phyloP scores from a whole-genome alignment of 2,329 filamentous ascomycete species.

The Epichloe coenophiala region DNA sequence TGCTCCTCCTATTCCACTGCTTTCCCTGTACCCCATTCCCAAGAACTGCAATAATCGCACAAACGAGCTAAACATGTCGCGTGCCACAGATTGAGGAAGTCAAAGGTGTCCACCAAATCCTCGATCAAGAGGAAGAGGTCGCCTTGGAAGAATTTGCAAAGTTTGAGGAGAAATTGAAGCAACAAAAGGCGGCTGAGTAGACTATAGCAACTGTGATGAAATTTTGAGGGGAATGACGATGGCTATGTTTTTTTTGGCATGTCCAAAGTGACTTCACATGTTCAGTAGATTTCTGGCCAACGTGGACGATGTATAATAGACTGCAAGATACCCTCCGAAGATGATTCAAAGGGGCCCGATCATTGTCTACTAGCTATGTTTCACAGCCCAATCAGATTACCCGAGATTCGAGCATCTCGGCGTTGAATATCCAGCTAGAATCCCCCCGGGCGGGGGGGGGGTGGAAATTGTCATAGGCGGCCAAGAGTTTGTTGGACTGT shows the following conservation, averaged over 20 bases:
- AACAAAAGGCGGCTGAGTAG: slow-evolving; percentile 30
- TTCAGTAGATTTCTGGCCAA: not conserved
- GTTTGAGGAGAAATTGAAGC: slow-evolving; percentile 72
- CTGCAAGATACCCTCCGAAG: not conserved
- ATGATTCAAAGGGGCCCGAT: not conserved
- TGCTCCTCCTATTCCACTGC: slow-evolving; percentile 13
- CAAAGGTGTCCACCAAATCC: slow-evolving; percentile 76
- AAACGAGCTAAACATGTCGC: not conserved
- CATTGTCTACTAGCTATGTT: not conserved
- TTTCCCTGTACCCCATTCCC: not conserved
- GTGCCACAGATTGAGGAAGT: slow-evolving; percentile 75
- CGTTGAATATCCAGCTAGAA: not conserved
- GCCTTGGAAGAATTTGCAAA: slow-evolving; percentile 78
- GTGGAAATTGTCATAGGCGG: not conserved
- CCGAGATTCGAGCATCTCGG: no score
- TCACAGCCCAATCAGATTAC: not conserved
- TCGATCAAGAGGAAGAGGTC: slow-evolving; percentile 86
- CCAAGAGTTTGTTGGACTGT: not conserved
- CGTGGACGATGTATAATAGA: not conserved
- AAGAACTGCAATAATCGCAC: not conserved
- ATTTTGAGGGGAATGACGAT: no score
- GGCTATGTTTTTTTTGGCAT: not conserved
- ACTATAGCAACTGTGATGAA: not conserved
- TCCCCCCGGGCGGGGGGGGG: not conserved
- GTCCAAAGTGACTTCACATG: not conserved